A percentile compares a stretch with the other conserved stretches of the same genome.
phyloP scores from a whole-genome alignment of 176 grass and related monocot genomes.

The Elaeis guineensis region DNA sequence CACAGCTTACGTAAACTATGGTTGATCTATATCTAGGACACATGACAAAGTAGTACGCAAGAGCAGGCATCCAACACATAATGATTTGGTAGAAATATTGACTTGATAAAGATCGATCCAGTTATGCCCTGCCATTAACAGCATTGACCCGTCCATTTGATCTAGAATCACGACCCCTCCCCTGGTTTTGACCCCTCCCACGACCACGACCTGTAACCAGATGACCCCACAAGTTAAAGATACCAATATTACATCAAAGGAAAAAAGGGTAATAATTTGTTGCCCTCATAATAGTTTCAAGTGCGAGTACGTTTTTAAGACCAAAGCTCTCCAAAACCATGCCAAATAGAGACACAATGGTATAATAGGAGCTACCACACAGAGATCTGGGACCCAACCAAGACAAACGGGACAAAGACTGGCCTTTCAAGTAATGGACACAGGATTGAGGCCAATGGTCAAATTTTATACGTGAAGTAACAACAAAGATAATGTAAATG shows the following conservation, averaged over 20 bases:
- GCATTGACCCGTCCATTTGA: slow-evolving; percentile 15
- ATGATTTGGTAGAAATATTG: slow-evolving; percentile 11
- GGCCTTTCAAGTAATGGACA: neutral
- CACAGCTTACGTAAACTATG: slow-evolving; percentile 58
- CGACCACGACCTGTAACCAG: slow-evolving; percentile 39
- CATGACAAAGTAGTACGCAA: too few species aligned
- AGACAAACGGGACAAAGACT: neutral
- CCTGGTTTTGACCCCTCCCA: slow-evolving; percentile 47
- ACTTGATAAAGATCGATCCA: slow-evolving; percentile 13
- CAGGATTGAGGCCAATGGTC: too few species aligned
- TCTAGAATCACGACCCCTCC: slow-evolving; percentile 40
- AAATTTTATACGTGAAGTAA: too few species aligned
- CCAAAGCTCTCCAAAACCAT: too few species aligned
- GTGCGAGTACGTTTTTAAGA: too few species aligned
- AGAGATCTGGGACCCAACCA: neutral
- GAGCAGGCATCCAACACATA: slow-evolving; percentile 7
- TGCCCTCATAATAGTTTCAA: too few species aligned
- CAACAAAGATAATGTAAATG: too few species aligned
- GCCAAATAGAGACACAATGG: neutral
- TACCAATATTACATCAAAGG: too few species aligned
- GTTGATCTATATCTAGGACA: too few species aligned
- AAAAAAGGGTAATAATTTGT: too few species aligned
- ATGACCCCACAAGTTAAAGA: too few species aligned
- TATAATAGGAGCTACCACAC: neutral
- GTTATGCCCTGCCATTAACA: too few species aligned